These are phyloP conservation scores for Letharia columbiana DNA, from an alignment of 495 filamentous ascomycete genomes.

Conservation along the genomic window DNA sequence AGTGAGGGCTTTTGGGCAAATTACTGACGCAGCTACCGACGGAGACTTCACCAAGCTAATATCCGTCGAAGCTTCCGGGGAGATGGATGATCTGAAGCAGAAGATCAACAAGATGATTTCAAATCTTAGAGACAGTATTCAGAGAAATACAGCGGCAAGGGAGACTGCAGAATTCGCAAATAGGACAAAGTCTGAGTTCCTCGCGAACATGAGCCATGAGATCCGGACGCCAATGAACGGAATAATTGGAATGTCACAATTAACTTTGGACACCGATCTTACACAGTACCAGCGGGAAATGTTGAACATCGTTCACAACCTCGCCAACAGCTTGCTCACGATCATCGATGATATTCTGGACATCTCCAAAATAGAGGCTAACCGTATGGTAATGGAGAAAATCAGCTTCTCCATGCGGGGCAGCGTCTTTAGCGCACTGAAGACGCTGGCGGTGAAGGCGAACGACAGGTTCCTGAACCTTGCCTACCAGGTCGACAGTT, in stretches of 20 bases:
- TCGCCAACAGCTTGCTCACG: conserved; percentile 93
- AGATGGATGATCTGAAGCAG: conserved; percentile 98
- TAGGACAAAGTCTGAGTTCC: conserved; percentile 96
- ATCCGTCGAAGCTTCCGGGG: conserved; percentile 94
- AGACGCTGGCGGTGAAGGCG: conserved; percentile 92
- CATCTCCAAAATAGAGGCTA: conserved; percentile 98
- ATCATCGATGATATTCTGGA: conserved; percentile 99
- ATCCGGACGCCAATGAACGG: conserved; percentile 91
- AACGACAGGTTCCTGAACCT: conserved; percentile 93
- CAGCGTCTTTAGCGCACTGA: conserved; percentile 95
- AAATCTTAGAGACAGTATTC: conserved; percentile 90
- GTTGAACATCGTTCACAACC: conserved; percentile 96
- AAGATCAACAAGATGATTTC: conserved; percentile 99
- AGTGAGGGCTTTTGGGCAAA: conserved; percentile 95
- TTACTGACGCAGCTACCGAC: conserved; percentile 92
- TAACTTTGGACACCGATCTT: conserved; percentile 84
- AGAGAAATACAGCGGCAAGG: conserved; percentile 92
- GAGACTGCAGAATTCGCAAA: conserved; percentile 96
- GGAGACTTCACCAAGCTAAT: conserved; percentile 96
- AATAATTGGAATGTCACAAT: conserved; percentile 92
- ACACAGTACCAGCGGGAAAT: conserved; percentile 95
- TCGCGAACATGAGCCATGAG: conserved; percentile 99
- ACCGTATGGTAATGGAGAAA: conserved; percentile 98
- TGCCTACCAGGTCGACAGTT: conserved; percentile 88
- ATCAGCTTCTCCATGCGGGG: conserved; percentile 93